Evolutionary conservation across 352 stramenopile genomes (phyloP), one percentile per base, ranked within the genome.

Genomic region (Phytophthora meadii): DNA sequence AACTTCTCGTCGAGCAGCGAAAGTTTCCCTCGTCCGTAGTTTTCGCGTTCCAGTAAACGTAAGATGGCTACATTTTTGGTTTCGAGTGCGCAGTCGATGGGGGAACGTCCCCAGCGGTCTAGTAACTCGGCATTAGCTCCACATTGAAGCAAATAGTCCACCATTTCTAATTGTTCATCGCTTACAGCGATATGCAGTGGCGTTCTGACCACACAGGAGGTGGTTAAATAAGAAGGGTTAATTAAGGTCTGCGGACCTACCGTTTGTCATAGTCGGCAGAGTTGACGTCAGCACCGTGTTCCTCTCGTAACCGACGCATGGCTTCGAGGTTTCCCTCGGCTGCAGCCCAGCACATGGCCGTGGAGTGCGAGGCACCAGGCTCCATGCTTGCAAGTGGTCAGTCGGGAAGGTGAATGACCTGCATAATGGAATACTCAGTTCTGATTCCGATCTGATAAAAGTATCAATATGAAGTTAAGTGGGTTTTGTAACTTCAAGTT

Each of bases 321-420:
- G 87, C 73, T 27, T 79, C 79, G 14, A 90, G 44, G 54, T 92
- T 79, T 17, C 86, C 83, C 39, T 87, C 74, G 7, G 82, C 67
- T 0, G 86, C 86, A 0, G 86, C 86, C 84, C 82, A 94, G 69
- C 82, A 93, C 79, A 94, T 89, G 46, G 84, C 86, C 14, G 79
- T 93, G 25, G 80, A 84, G 74, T 81, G 82, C 58, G 76, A 54
- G 15, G 49, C 19, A 22, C 39, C 22, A 11, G 41, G 28, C 27
- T 67, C 50, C 63, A 71, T 71, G 56, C 1, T 68, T 22, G 22
- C 42, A 32, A 36, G n/a, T 0, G 19, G 19, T 64, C 30, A 19
- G 17, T n/a, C 14, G n/a, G 14, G 37, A 36, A 36, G 9, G 30
- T 34, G 8, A 14, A 36, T 36, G 30, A 36, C 30, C 30, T 36